phyloP scores from a whole-genome alignment of 78 protist species.

The Tieghemostelium lacteum region DNA sequence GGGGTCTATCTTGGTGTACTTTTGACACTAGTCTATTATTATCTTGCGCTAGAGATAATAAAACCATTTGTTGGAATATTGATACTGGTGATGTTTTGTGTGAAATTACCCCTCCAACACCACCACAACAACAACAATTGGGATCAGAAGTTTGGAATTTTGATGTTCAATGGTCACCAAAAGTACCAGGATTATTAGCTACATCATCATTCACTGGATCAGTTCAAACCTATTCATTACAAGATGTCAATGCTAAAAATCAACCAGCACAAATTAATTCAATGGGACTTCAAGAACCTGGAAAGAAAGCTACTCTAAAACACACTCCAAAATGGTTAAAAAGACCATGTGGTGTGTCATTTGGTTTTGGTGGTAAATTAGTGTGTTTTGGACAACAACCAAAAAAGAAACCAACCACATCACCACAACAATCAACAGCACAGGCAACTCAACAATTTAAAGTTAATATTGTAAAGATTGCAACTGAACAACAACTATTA shows the following conservation, averaged over 20 bases:
- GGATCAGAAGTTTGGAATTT: constrained; percentile 93
- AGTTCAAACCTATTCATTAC: constrained; percentile 57
- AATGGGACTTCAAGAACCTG: constrained; percentile 51
- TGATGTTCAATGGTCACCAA: constrained; percentile 95
- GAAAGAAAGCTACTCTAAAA: not conserved
- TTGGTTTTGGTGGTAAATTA: constrained; percentile 95
- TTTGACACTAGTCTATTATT: constrained; percentile 85
- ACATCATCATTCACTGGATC: constrained; percentile 87
- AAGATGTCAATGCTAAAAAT: constrained; percentile 37
- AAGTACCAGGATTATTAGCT: constrained; percentile 83
- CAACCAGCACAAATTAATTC: not conserved
- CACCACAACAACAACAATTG: too few relatives aligned
- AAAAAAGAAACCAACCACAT: not conserved
- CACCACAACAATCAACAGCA: not conserved
- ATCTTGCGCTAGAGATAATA: constrained; percentile 91
- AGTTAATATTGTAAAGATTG: constrained; percentile 36
- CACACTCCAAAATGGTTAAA: constrained; percentile 82
- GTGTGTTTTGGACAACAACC: constrained; percentile 50
- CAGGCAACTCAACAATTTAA: not conserved
- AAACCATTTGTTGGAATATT: constrained; percentile 94
- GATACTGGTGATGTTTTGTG: constrained; percentile 80
- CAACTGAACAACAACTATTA: constrained; percentile 44
- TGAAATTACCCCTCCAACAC: constrained; percentile 55
- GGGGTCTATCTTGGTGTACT: constrained; percentile 94
- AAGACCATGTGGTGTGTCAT: constrained; percentile 91